Conservation (phyloP, 192 early-diverging fungal genomes). For the Coemansia sp. region DNA sequence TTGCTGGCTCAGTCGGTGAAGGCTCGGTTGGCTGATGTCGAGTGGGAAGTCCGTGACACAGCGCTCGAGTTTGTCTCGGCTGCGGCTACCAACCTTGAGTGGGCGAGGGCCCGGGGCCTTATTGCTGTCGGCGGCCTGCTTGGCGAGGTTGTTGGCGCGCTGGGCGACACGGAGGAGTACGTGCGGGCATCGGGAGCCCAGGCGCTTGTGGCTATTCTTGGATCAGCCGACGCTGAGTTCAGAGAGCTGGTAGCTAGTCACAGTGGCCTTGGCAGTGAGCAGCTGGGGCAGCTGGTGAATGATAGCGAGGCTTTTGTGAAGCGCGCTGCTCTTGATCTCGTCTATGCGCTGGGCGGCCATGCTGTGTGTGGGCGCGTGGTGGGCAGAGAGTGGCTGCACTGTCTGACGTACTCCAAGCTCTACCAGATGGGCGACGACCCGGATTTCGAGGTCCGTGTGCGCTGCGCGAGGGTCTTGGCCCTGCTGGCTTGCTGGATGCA, state of each 20-base stretch:
- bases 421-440: slow-evolving; percentile 28
- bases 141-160: slow-evolving; percentile 15
- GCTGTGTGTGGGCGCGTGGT: background rate
- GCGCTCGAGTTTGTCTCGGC: slow-evolving; percentile 32
- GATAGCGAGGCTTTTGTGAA: slow-evolving; percentile 52
- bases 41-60: slow-evolving; percentile 48
- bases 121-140: background rate
- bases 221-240: background rate
- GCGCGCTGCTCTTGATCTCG: slow-evolving; percentile 33
- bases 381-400: slow-evolving; percentile 20
- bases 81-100: background rate
- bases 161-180: slow-evolving; percentile 42
- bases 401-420: slow-evolving; percentile 12
- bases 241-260: background rate
- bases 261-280: background rate
- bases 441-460: slow-evolving; percentile 52
- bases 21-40: slow-evolving; percentile 31
- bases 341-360: slow-evolving; percentile 8
- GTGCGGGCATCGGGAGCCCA: slow-evolving; percentile 41
- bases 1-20: slow-evolving; percentile 7
- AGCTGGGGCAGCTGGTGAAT: slow-evolving; percentile 8
- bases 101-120: background rate
- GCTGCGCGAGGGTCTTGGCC: slow-evolving; percentile 21
- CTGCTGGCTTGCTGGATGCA: slow-evolving; percentile 14
- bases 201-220: slow-evolving; percentile 13